Evolutionary conservation across 2,329 filamentous ascomycete genomes (phyloP), one percentile per base, ranked within the genome.

Genomic region (Fusarium metavorans): DNA sequence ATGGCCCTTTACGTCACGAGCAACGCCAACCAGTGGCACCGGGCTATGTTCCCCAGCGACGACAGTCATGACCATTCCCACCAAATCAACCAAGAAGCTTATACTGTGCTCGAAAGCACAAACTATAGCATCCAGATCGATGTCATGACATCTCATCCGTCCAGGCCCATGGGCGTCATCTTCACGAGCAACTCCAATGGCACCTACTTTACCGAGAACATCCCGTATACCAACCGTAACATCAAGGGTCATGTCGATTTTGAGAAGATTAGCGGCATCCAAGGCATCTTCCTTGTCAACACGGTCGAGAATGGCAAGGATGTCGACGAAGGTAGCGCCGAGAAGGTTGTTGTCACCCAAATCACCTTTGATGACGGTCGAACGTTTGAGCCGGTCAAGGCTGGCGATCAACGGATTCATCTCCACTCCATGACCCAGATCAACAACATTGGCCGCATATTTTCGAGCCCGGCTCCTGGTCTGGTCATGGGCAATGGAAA

Each of bases 51-150:
- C 82, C 93, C 92, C 9, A 91, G 91, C 52, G 92, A 94, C 71
- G 95, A 97, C 81, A 93, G 86, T 52, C 84, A 86, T 71, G 92
- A 94, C 70, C 95, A 98, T 82, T 94, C 88, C 48, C 85, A 86
- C 68, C 82, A 80, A 58, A 84, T 95, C 78, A 89, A 95, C 71
- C 93, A 98, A 81, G 91, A 96, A 80, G 94, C 94, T 4, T 99
- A 98, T 83, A 99, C 97, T 0, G 90, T 99, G 57, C 88, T 99
- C 45, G 96, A 98, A 84, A 97, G 95, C 79, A 98, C 97, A 48
- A 96, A 98, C 81, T 98, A 99, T 86, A 98, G 96, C 85, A 95
- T 99, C 77, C 96, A 98, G 84, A 92, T 99, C 65, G 95, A 98
- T 82, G 95, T 98, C 73, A 92, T 96, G 89, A 94, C 93, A 2